phyloP scores from a whole-genome alignment of 805 yeast genomes.

The Metschnikowia chrysomelidarum region DNA sequence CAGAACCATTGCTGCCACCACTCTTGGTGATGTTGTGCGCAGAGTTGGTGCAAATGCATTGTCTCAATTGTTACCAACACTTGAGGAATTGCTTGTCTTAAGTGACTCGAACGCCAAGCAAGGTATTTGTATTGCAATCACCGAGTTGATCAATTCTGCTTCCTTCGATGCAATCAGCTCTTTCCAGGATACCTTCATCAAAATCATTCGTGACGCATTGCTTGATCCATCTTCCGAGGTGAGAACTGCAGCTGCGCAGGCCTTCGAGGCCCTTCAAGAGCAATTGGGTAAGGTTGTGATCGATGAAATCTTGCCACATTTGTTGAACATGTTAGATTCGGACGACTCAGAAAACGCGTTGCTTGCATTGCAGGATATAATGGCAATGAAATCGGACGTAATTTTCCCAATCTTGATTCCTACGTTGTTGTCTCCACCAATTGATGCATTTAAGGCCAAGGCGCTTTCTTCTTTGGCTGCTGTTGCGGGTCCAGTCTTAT shows the following conservation, averaged over 20 bases:
- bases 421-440: constrained; percentile 75
- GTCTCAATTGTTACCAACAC: constrained; percentile 78
- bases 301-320: constrained; percentile 83
- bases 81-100: constrained; percentile 61
- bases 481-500: constrained; percentile 83
- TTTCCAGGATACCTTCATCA: constrained; percentile 67
- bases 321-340: constrained; percentile 65
- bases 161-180: constrained; percentile 55
- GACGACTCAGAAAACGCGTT: constrained; percentile 68
- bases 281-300: constrained; percentile 80
- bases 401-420: constrained; percentile 94
- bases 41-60: constrained; percentile 90
- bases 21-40: constrained; percentile 91
- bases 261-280: constrained; percentile 85
- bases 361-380: constrained; percentile 84
- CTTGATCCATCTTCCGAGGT: constrained; percentile 72
- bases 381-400: constrained; percentile 85
- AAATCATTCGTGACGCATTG: constrained; percentile 74
- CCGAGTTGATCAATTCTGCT: constrained; percentile 79
- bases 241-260: constrained; percentile 86
- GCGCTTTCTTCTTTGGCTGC: constrained; percentile 85
- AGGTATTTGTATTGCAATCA: constrained; percentile 93
- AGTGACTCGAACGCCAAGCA: constrained; percentile 82
- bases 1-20: constrained; percentile 85
- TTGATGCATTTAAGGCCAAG: constrained; percentile 78